Evolutionary conservation across 306 rosid genomes (phyloP).

Genomic region (Canavalia ensiformis): DNA sequence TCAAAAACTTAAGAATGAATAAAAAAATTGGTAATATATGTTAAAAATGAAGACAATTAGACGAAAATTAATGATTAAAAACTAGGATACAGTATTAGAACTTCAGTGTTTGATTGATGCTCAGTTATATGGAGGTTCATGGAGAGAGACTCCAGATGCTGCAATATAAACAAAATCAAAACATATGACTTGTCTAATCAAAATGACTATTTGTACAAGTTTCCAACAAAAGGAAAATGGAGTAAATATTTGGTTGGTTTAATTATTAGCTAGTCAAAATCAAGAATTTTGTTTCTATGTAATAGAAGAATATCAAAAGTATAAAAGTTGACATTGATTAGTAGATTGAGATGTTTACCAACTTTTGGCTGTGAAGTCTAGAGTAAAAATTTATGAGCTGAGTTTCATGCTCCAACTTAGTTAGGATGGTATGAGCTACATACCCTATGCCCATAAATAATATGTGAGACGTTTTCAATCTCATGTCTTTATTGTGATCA

Average conservation of each 20-base stretch:
- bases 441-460: background rate
- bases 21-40: no score
- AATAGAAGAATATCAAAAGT: conserved; percentile 1
- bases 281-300: background rate
- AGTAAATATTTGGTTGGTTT: conserved; percentile 42
- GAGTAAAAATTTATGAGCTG: background rate
- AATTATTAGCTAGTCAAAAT: background rate
- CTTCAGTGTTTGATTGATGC: conserved; percentile 1
- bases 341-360: conserved; percentile 48
- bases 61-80: no score
- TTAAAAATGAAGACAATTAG: no score
- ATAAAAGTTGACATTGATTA: conserved; percentile 39
- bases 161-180: background rate
- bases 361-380: conserved; percentile 40
- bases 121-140: conserved; percentile 12
- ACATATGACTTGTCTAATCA: no score
- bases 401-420: background rate
- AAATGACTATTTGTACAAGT: no score
- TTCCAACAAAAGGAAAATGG: no score
- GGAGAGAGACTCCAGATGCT: background rate
- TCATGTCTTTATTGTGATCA: conserved; percentile 38
- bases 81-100: background rate
- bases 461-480: background rate
- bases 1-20: no score
- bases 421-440: conserved; percentile 31